A percentile compares a stretch with the other conserved stretches of the same genome.
phyloP scores from a whole-genome alignment of 768 basidiomycete species.

The Gloeophyllum trabeum region DNA sequence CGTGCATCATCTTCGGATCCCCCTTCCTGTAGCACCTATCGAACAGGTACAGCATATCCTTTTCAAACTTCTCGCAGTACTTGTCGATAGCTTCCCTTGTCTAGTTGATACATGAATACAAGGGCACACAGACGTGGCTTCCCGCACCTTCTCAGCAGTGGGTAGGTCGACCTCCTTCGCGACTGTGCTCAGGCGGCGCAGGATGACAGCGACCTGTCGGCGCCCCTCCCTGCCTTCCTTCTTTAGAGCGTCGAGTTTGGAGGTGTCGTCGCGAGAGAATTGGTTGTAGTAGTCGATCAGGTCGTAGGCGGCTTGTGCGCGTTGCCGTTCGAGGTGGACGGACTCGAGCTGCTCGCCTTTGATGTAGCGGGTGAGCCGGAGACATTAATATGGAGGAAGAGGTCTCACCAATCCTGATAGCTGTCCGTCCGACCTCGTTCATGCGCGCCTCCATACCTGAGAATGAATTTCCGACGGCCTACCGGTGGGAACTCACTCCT shows the following conservation, averaged over 20 bases:
- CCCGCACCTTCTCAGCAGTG: constrained; percentile 61
- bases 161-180: constrained; percentile 91
- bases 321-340: constrained; percentile 81
- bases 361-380: constrained; percentile 3
- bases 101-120: constrained; percentile 22
- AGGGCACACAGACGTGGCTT: neutral
- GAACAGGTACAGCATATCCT: constrained; percentile 94
- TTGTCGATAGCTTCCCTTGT: constrained; percentile 89
- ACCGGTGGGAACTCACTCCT: constrained; percentile 7
- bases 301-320: constrained; percentile 91
- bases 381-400: neutral
- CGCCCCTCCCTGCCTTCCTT: constrained; percentile 88
- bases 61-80: constrained; percentile 98
- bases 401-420: constrained; percentile 77
- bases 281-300: constrained; percentile 92
- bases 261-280: constrained; percentile 73
- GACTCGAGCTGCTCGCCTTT: constrained; percentile 93
- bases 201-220: constrained; percentile 76
- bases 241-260: constrained; percentile 60
- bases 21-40: constrained; percentile 94
- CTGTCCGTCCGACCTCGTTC: constrained; percentile 88
- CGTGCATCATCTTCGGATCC: constrained; percentile 99
- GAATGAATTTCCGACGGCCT: constrained; percentile 87
- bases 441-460: constrained; percentile 83
- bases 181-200: constrained; percentile 76